Base-by-base conservation (phyloP, 1,284 basidiomycete species). In the Pseudozyma pruni region DNA sequence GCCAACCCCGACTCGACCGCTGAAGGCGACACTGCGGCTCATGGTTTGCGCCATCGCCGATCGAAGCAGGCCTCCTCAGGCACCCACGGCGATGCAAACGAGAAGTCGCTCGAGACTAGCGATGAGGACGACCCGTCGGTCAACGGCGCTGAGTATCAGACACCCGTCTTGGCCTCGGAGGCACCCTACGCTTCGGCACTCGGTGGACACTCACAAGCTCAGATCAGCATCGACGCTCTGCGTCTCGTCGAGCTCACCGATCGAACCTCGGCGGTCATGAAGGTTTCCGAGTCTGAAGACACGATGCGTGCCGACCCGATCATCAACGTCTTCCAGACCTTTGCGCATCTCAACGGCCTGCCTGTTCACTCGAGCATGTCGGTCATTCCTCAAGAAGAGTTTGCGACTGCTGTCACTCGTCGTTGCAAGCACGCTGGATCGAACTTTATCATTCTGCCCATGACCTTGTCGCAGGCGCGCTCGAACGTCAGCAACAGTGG, bases 251-350 rank as follows among this genome's bases (percentile, higher is more conserved):
- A 94, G 80, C 86, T 96, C 50, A 91, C 92, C 8, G 89, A 90
- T 49, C 89, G 93, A 66, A 91, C 92, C 0, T 93, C 91, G 9
- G 91, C 91, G 0, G 89, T 95, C 27, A 87, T 95, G 83, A 89
- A 88, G 77, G 91, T 90, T 1, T 89, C 91, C 48, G 89, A 89
- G 31, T 87, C 87, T 1, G 88, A 91, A 52, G 85, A 86, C 42
- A 83, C 88, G 14, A 84, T 91, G 49, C 87, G 87, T 44, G 88
- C 88, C 57, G 94, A 97, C 80, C 88, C 92, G 10, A 85, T 94
- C 25, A 84, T 93, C 25, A 89, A 90, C 42, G 87, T 95, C 37
- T 91, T 91, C 85, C 87, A 87, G 49, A 90, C 90, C 1, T 94
- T 93, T 80, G 91, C 90, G 6, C 86, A 87, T 51, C 85, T 94